Evolutionary conservation across 139 green algal genomes (phyloP).

Genomic region (Spirogloea muscicola): DNA sequence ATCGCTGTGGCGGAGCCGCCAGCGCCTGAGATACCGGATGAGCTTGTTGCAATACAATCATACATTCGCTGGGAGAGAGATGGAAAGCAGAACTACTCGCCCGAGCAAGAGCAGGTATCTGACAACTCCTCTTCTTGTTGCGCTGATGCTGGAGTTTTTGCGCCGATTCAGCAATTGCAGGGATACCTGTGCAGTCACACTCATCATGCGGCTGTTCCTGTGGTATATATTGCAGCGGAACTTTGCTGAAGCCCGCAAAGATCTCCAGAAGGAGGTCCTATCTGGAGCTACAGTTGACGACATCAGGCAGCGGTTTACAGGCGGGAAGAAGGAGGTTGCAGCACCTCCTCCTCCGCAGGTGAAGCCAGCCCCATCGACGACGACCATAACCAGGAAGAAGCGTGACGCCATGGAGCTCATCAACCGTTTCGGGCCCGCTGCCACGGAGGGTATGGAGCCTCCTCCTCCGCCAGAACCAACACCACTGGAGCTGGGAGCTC

Average conservation of each 20-base stretch:
- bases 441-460: slow-evolving; percentile 3
- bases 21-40: slow-evolving; percentile 64
- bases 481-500: slow-evolving; percentile 28
- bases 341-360: not conserved
- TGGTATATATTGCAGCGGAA: too few relatives aligned
- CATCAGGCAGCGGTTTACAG: slow-evolving; percentile 16
- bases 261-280: slow-evolving; percentile 32
- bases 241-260: slow-evolving; percentile 27
- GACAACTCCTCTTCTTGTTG: not conserved
- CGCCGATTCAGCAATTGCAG: too few relatives aligned
- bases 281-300: slow-evolving; percentile 14
- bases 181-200: too few relatives aligned
- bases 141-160: not conserved
- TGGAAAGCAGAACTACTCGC: slow-evolving; percentile 54
- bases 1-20: too few relatives aligned
- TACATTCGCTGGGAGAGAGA: slow-evolving; percentile 89
- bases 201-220: too few relatives aligned
- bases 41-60: slow-evolving; percentile 88
- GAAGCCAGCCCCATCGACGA: not conserved
- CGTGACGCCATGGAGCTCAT: not conserved
- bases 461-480: not conserved
- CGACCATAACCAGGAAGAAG: slow-evolving; percentile 9
- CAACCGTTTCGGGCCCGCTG: not conserved
- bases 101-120: slow-evolving; percentile 36
- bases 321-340: not conserved